Evolutionary conservation across 164 flowering plant genomes (phyloP), one percentile per base, ranked within the genome.

Genomic region (Stephania yunnanensis): DNA sequence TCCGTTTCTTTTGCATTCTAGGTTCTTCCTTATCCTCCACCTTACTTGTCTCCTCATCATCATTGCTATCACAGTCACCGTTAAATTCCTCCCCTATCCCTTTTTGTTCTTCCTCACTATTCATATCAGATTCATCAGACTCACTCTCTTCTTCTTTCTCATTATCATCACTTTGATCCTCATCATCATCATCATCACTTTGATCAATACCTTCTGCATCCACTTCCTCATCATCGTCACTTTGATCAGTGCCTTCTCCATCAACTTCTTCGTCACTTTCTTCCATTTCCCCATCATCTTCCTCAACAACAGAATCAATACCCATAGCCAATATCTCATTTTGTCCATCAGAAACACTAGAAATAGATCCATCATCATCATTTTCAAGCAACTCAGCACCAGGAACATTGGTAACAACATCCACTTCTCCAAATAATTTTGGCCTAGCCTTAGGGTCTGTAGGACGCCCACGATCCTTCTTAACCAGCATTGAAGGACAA

Each of bases 401-500:
- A 76, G 94, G 89, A 76, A 95, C 91, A 87, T 82, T 63, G 77
- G 81, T 87, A 11, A 74, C 74, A 70, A 93, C 87, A 82, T 78
- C 78, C 48, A 82, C 89, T 85, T 93, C 98, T 73, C 99, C 99
- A 86, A 84, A 95, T 45, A 89, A 95, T 82, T 87, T 95, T 36
- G 96, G 97, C 82, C 81, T 91, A 72, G 97, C 98, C 80, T 87
- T 89, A 42, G 92, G 91, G 80, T 93, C 80, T 70, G 74, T 83
- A 46, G 93, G 92, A 9, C 96, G 94, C 44, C 99, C 99, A 53
- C 97, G 89, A 73, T 95, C 99, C 80, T 95, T 95, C 83, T 92
- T 95, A 70, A 87, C 71, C 79, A 95, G 87, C 67, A 93, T 80
- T 45, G 93, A 89, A 69, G 99, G 99, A 78, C 98, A 93, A 58